These are phyloP conservation scores for Grosmannia huntii DNA, from an alignment of 2,329 filamentous ascomycete species.

Conservation along the genomic window DNA sequence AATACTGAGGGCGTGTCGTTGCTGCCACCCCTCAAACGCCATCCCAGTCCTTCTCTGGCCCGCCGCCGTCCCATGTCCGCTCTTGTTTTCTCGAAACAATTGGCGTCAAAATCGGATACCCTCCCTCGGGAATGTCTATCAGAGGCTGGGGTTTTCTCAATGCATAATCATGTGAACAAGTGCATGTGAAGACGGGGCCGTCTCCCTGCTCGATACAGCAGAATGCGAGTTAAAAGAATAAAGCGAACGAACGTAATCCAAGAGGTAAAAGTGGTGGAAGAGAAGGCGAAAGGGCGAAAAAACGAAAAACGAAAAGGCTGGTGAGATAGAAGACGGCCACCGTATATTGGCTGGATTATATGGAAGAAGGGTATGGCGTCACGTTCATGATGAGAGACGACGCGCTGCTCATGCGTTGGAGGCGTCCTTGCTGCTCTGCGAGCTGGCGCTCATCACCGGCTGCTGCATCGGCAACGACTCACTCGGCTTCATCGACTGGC, in stretches of 20 bases:
- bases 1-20: background rate
- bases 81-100: background rate
- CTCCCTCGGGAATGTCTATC: background rate
- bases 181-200: background rate
- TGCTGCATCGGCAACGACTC: constrained; percentile 51
- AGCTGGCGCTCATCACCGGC: constrained; percentile 73
- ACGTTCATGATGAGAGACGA: too few species aligned
- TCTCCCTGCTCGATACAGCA: background rate
- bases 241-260: background rate
- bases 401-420: constrained; percentile 54
- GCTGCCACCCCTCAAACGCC: background rate
- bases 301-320: background rate
- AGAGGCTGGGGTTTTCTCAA: background rate
- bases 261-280: background rate
- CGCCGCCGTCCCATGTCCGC: background rate
- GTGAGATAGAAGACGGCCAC: background rate
- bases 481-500: constrained; percentile 58
- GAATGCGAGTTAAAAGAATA: background rate
- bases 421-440: constrained; percentile 78
- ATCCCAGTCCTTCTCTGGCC: background rate
- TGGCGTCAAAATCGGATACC: background rate
- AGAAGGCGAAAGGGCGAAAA: too few species aligned
- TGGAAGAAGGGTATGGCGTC: background rate
- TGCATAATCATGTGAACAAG: background rate
- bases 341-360: background rate